These are phyloP conservation scores for Senecio squalidus DNA, from an alignment of 140 eudicot species.

Conservation along the genomic window DNA sequence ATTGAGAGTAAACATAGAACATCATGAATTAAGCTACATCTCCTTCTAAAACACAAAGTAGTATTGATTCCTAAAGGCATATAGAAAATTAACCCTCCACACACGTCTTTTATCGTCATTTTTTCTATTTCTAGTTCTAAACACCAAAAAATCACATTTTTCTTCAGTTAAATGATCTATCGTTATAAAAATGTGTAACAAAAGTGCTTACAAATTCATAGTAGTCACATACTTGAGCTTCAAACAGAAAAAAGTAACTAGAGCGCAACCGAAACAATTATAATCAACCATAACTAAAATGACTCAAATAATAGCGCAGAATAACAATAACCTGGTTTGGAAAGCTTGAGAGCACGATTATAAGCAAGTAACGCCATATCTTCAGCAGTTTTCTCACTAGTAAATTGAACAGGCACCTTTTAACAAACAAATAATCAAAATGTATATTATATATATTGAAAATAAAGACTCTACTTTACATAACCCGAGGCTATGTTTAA, in stretches of 20 bases:
- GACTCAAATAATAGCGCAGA: not conserved
- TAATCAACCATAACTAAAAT: not conserved
- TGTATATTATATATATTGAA: not conserved
- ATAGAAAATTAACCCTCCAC: not conserved
- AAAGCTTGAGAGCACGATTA: slow-evolving; percentile 83
- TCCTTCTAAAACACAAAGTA: not conserved
- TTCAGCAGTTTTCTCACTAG: slow-evolving; percentile 70
- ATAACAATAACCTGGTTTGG: slow-evolving; percentile 56
- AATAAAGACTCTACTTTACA: too few species aligned
- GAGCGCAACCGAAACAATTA: not conserved
- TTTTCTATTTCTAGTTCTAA: too few species aligned
- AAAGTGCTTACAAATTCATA: not conserved
- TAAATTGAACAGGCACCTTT: slow-evolving; percentile 67
- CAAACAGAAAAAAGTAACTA: not conserved
- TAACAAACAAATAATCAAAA: not conserved
- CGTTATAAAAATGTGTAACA: not conserved
- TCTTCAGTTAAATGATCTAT: not conserved
- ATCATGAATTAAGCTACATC: not conserved
- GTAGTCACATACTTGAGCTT: not conserved
- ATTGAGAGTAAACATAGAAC: not conserved
- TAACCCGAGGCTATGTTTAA: too few species aligned
- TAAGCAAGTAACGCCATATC: slow-evolving; percentile 88
- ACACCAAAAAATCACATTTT: not conserved
- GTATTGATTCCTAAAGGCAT: not conserved
- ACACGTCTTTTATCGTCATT: not conserved